A percentile compares a stretch with the other conserved stretches of the same genome.
phyloP scores from a whole-genome alignment of 2,329 filamentous ascomycete species.

The Zasmidium cellare region DNA sequence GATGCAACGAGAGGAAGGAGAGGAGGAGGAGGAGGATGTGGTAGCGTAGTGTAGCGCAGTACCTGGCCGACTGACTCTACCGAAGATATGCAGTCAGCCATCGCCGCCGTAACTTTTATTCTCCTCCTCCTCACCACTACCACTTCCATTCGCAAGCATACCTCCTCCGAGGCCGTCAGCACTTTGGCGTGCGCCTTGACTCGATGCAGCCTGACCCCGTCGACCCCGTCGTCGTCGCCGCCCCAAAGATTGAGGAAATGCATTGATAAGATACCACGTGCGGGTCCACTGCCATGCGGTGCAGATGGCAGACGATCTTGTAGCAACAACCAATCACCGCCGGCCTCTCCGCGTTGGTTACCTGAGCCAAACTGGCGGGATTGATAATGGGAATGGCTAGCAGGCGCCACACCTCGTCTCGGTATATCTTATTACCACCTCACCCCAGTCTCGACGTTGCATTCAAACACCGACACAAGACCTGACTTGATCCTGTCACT shows the following conservation, averaged over 20 bases:
- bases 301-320: background rate
- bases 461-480: background rate
- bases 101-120: background rate
- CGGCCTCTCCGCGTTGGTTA: background rate
- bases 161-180: background rate
- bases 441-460: background rate
- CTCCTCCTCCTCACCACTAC: background rate
- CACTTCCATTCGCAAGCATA: background rate
- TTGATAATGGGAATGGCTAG: constrained; percentile 2
- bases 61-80: background rate
- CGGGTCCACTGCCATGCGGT: background rate
- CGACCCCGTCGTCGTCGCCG: background rate
- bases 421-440: constrained; percentile 2
- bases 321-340: background rate
- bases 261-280: background rate
- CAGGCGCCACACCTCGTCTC: background rate
- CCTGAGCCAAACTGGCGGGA: background rate
- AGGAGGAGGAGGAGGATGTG: too few species aligned
- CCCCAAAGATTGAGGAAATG: too few species aligned
- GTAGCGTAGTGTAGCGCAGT: background rate
- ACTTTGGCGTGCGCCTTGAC: background rate
- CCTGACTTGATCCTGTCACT: background rate
- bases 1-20: background rate
- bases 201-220: background rate
- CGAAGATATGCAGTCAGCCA: background rate